phyloP scores from a whole-genome alignment of 2,329 filamentous ascomycete species.

The Monascus ruber region DNA sequence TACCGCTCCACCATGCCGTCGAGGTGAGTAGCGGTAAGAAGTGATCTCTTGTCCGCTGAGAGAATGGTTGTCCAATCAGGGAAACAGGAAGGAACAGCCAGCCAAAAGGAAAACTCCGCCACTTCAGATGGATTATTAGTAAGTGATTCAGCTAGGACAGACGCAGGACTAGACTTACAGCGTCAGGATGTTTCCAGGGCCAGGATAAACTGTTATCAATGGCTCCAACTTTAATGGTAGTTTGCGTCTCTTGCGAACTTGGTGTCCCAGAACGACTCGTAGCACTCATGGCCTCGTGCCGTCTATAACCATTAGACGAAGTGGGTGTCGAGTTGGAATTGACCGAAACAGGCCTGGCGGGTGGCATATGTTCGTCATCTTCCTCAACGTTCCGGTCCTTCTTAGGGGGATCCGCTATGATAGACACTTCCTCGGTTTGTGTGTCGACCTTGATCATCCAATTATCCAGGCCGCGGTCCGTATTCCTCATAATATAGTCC shows the following conservation, averaged over 20 bases:
- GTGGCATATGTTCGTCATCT: conserved; percentile 36
- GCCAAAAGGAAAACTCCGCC: conserved; percentile 87
- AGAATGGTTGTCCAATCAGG: conserved; percentile 91
- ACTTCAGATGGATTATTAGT: conserved; percentile 31
- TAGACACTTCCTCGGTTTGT: conserved; percentile 68
- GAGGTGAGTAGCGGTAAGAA: conserved; percentile 94
- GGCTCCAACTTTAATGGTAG: conserved; percentile 68
- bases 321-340: conserved; percentile 30
- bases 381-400: conserved; percentile 40
- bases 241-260: conserved; percentile 33
- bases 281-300: conserved; percentile 76
- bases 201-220: conserved; percentile 98
- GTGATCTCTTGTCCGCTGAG: conserved; percentile 82
- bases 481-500: conserved; percentile 99
- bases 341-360: conserved; percentile 51
- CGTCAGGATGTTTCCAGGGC: conserved; percentile 98
- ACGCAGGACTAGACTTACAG: conserved; percentile 37
- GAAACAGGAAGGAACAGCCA: conserved; percentile 97
- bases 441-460: conserved; percentile 99
- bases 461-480: conserved; percentile 89
- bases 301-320: conserved; percentile 55
- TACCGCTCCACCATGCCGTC: conserved; percentile 94
- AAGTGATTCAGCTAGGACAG: conserved; percentile 14
- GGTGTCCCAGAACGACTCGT: conserved; percentile 47
- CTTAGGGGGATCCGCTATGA: conserved; percentile 74